A percentile compares a stretch with the other conserved stretches of the same genome.
Evolutionary conservation across 345 rosid species (phyloP).

Genomic region (Pugionium cornutum): DNA sequence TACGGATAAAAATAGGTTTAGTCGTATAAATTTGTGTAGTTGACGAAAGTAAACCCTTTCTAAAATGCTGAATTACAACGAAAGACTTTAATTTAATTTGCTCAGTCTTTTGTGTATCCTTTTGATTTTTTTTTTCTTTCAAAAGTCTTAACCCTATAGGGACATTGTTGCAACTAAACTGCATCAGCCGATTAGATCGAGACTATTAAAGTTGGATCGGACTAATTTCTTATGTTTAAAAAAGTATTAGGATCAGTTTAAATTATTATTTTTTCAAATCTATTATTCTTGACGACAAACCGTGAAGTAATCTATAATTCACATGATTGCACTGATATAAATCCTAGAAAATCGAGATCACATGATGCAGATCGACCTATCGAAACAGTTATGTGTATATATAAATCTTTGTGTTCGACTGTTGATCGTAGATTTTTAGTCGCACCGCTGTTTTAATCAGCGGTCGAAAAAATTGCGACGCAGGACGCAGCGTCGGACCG

Average conservation of each 20-base stretch:
- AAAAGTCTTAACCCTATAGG: neutral
- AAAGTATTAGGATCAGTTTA: neutral
- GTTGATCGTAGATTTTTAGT: no score
- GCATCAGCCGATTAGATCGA: conserved; percentile 13
- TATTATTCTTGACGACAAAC: neutral
- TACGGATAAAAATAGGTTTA: no score
- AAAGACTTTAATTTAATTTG: neutral
- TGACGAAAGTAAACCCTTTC: no score
- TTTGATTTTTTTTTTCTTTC: conserved; percentile 19
- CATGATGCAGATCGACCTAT: no score
- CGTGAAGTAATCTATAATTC: neutral
- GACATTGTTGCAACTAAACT: neutral
- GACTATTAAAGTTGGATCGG: conserved; percentile 2
- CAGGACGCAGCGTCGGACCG: no score
- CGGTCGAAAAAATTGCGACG: no score
- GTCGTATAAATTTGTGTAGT: no score
- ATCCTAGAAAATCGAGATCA: neutral
- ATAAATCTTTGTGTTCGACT: no score
- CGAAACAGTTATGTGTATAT: no score
- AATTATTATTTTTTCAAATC: neutral
- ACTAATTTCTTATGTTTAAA: neutral
- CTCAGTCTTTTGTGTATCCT: neutral
- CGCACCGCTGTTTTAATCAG: no score
- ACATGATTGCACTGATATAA: neutral
- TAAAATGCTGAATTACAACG: conserved; percentile 10